Conservation (phyloP, 805 yeast genomes). For the Metschnikowia corniflorae region DNA sequence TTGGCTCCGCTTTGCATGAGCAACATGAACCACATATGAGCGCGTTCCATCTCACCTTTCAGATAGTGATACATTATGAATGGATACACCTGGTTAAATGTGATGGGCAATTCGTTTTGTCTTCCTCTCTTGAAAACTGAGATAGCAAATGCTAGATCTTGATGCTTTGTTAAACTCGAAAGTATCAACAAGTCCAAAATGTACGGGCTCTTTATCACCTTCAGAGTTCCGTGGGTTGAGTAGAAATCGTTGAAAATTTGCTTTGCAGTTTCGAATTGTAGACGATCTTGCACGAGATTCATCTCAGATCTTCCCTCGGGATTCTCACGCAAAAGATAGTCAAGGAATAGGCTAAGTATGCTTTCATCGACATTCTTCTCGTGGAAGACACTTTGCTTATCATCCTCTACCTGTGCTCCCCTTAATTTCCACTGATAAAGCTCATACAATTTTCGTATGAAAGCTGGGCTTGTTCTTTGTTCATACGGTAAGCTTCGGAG, state of each 20-base stretch:
- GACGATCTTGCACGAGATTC: slow-evolving; percentile 14
- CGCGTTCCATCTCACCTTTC: slow-evolving; percentile 26
- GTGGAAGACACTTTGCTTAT: slow-evolving; percentile 12
- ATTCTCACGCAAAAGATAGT: slow-evolving; percentile 23
- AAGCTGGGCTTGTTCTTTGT: slow-evolving; percentile 15
- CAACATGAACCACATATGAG: slow-evolving; percentile 37
- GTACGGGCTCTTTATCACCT: slow-evolving; percentile 20
- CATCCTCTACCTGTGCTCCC: slow-evolving; percentile 1
- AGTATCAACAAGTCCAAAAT: slow-evolving; percentile 30
- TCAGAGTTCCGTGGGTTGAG: slow-evolving; percentile 9
- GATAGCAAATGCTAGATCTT: slow-evolving; percentile 35
- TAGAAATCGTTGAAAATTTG: slow-evolving; percentile 24
- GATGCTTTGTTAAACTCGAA: slow-evolving; percentile 29
- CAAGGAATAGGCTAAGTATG: slow-evolving; percentile 22
- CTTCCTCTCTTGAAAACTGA: slow-evolving; percentile 26
- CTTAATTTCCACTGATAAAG: slow-evolving; percentile 14
- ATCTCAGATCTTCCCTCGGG: slow-evolving; percentile 17
- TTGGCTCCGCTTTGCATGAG: slow-evolving; percentile 30
- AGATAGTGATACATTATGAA: slow-evolving; percentile 35
- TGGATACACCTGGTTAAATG: slow-evolving; percentile 39
- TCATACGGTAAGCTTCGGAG: slow-evolving; percentile 17
- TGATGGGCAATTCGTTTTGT: slow-evolving; percentile 27
- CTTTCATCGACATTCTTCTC: slow-evolving; percentile 16
- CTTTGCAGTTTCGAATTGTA: slow-evolving; percentile 24
- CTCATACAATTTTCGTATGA: slow-evolving; percentile 21